A percentile compares a stretch with the other conserved stretches of the same genome.
These are phyloP conservation scores for Vigna radiata DNA, from an alignment of 306 rosid species.

Conservation along the genomic window DNA sequence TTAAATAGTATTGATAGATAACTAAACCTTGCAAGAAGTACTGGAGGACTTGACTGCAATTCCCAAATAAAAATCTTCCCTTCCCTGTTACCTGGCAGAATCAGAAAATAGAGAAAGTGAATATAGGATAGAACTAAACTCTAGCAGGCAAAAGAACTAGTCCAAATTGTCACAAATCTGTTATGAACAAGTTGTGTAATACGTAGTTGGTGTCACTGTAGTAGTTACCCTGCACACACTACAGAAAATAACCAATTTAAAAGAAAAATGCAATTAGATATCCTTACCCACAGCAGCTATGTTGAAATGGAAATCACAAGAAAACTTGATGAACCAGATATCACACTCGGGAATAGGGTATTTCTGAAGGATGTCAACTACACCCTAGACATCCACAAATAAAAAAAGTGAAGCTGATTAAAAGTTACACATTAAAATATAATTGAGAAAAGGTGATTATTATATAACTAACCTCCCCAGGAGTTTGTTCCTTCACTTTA, in stretches of 20 bases:
- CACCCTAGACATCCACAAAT: slow-evolving; percentile 58
- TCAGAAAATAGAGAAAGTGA: background rate
- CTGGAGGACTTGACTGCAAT: slow-evolving; percentile 94
- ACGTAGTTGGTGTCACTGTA: background rate
- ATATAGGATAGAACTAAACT: background rate
- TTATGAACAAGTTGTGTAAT: slow-evolving; percentile 1
- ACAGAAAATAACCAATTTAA: background rate
- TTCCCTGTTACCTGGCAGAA: slow-evolving; percentile 78
- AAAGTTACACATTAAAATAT: slow-evolving; percentile 13
- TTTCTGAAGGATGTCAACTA: slow-evolving; percentile 91
- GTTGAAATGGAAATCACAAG: slow-evolving; percentile 86
- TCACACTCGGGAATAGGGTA: slow-evolving; percentile 98
- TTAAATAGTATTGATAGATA: background rate
- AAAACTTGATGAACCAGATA: slow-evolving; percentile 98
- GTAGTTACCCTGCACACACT: background rate
- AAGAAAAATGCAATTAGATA: slow-evolving; percentile 10
- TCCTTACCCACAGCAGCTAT: slow-evolving; percentile 80
- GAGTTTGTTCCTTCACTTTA: slow-evolving; percentile 93
- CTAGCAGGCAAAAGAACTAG: background rate
- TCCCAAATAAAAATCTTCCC: slow-evolving; percentile 96
- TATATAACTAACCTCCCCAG: slow-evolving; percentile 90
- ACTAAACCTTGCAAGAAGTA: slow-evolving; percentile 73
- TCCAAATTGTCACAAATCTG: background rate
- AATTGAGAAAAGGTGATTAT: slow-evolving; percentile 27
- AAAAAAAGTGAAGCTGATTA: slow-evolving; percentile 2